phyloP scores from a whole-genome alignment of 768 basidiomycete genomes.

The Amyloporia xantha region DNA sequence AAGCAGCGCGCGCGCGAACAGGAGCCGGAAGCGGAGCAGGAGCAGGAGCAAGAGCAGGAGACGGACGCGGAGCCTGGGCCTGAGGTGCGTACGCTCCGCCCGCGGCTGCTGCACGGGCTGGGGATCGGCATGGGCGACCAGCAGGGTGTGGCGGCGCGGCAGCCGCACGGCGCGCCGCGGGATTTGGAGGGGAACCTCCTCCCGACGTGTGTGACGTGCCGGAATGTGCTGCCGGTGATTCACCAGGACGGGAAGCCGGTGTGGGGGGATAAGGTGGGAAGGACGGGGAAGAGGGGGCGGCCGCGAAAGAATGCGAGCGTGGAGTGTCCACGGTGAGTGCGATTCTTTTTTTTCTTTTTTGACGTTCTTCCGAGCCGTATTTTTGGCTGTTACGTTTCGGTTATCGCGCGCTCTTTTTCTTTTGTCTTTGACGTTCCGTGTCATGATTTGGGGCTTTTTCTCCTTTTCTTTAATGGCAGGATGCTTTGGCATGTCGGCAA shows the following conservation, averaged over 20 bases:
- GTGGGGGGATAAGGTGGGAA: slow-evolving; percentile 61
- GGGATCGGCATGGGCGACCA: slow-evolving; percentile 1
- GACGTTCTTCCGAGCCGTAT: background rate
- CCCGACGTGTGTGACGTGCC: slow-evolving; percentile 68
- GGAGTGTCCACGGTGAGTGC: slow-evolving; percentile 68
- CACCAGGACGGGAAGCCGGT: slow-evolving; percentile 69
- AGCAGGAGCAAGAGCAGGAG: slow-evolving; percentile 12
- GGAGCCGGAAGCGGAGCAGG: slow-evolving; percentile 17
- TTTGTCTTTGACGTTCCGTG: no score
- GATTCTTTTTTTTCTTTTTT: background rate
- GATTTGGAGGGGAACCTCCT: slow-evolving; percentile 62
- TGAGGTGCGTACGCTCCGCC: slow-evolving; percentile 18
- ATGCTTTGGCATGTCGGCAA: background rate
- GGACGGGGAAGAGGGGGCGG: slow-evolving; percentile 45
- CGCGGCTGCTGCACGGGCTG: slow-evolving; percentile 11
- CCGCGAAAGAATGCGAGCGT: slow-evolving; percentile 37
- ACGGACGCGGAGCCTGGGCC: slow-evolving; percentile 13
- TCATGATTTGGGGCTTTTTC: no score
- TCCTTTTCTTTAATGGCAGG: slow-evolving; percentile 8
- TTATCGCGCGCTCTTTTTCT: no score
- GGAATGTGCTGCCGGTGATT: slow-evolving; percentile 67
- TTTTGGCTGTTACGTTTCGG: no score
- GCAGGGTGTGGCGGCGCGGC: slow-evolving; percentile 12
- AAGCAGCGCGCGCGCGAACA: slow-evolving; percentile 12
- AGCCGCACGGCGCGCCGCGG: slow-evolving; percentile 33